Conservation (phyloP, 495 filamentous ascomycete species). For the Xanthoparmelia taractica region DNA sequence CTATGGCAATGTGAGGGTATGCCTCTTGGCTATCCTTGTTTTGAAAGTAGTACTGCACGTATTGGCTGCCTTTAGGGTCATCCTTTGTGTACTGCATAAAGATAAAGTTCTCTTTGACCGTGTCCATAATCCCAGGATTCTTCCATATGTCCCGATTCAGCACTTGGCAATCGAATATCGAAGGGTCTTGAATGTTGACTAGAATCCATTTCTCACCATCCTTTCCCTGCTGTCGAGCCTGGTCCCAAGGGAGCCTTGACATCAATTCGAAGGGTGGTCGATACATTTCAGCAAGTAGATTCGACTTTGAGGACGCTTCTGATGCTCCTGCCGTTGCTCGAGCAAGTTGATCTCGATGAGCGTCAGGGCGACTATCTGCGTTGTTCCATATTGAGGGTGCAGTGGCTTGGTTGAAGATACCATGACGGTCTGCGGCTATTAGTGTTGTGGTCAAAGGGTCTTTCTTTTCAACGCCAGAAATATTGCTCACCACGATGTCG, state of each 20-base stretch:
- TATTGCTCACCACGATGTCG: constrained; percentile 36
- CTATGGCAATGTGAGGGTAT: constrained; percentile 91
- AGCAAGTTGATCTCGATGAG: constrained; percentile 45
- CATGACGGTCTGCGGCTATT: constrained; percentile 44
- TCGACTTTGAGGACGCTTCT: constrained; percentile 59
- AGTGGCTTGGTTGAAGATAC: constrained; percentile 79
- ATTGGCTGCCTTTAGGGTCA: constrained; percentile 65
- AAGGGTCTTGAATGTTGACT: constrained; percentile 88
- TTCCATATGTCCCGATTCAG: constrained; percentile 97
- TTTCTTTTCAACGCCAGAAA: neutral
- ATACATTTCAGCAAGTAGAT: constrained; percentile 78
- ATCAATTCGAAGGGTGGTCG: constrained; percentile 87
- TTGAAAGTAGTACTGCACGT: constrained; percentile 85
- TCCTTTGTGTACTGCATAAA: constrained; percentile 88
- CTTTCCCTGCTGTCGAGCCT: constrained; percentile 74
- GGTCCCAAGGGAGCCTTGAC: constrained; percentile 62
- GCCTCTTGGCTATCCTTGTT: constrained; percentile 62
- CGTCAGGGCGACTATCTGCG: constrained; percentile 32
- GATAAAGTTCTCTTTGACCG: constrained; percentile 85
- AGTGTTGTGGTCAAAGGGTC: constrained; percentile 13
- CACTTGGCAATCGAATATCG: constrained; percentile 84
- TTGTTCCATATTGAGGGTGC: constrained; percentile 68
- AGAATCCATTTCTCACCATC: constrained; percentile 86
- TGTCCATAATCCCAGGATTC: constrained; percentile 62
- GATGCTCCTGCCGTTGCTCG: constrained; percentile 67